A percentile compares a stretch with the other conserved stretches of the same genome.
phyloP scores from a whole-genome alignment of 208 protist genomes.

The Leishmania aethiopica region DNA sequence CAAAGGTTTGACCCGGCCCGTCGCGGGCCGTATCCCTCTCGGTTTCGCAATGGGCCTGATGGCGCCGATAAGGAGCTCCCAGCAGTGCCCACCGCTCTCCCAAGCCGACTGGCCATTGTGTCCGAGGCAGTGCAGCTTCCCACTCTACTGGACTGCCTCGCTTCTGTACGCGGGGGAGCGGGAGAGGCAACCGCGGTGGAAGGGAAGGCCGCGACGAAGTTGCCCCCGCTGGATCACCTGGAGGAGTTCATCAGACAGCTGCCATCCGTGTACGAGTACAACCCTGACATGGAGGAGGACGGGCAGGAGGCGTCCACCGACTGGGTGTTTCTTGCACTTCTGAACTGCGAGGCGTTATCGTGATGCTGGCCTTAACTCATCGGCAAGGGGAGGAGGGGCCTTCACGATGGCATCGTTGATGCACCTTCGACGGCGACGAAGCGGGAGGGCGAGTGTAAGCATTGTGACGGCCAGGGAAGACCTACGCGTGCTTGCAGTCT shows the following conservation, averaged over 20 bases:
- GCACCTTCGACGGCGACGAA: not conserved
- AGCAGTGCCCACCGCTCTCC: conserved; percentile 4
- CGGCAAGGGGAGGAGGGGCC: not conserved
- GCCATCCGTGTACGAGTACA: conserved; percentile 43
- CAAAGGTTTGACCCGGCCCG: conserved; percentile 17
- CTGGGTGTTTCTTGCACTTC: conserved; percentile 40
- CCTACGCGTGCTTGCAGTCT: not conserved
- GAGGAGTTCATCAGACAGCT: conserved; percentile 38
- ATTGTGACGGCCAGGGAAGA: too few species aligned
- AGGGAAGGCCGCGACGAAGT: conserved; percentile 22
- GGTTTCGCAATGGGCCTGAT: not conserved
- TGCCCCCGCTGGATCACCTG: conserved; percentile 33
- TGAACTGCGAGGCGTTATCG: conserved; percentile 27
- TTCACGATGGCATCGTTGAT: not conserved
- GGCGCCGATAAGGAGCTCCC: conserved; percentile 14
- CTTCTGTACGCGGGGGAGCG: not conserved
- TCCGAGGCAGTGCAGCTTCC: conserved; percentile 28
- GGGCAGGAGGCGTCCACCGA: conserved; percentile 34
- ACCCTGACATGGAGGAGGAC: conserved; percentile 32
- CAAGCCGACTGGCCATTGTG: conserved; percentile 27
- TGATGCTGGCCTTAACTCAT: not conserved
- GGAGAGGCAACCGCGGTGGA: not conserved
- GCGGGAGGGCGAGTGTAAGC: not conserved
- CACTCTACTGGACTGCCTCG: conserved; percentile 28
- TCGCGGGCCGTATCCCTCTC: conserved; percentile 9